These are phyloP conservation scores for Elongisporangium undulatum DNA, from an alignment of 352 stramenopile species.

Conservation along the genomic window DNA sequence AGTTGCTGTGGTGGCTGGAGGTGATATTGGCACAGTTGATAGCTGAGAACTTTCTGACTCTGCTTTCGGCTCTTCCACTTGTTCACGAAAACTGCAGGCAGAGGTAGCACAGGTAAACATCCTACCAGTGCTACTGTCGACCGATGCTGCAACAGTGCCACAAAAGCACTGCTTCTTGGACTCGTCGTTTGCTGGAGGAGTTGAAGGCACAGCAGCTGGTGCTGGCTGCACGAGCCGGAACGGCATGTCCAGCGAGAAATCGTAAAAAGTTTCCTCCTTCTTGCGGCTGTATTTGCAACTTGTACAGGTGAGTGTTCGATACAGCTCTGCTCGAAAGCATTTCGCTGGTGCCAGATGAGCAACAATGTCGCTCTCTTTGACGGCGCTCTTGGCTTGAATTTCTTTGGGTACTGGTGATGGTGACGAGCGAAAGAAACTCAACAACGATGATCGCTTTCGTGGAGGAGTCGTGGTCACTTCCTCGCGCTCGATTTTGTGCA, in stretches of 20 bases:
- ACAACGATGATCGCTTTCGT: slow-evolving; percentile 40
- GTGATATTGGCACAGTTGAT: slow-evolving; percentile 4
- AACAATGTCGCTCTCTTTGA: slow-evolving; percentile 11
- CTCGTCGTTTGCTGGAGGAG: background rate
- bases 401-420: background rate
- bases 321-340: slow-evolving; percentile 74
- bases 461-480: slow-evolving; percentile 14
- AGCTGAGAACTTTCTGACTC: background rate
- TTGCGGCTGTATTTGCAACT: slow-evolving; percentile 77
- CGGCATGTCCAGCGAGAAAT: slow-evolving; percentile 83
- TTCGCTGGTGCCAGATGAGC: slow-evolving; percentile 58
- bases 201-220: background rate
- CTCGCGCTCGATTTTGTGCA: slow-evolving; percentile 11
- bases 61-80: slow-evolving; percentile 7
- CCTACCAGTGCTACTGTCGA: slow-evolving; percentile 23
- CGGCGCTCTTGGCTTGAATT: background rate
- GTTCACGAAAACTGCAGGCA: slow-evolving; percentile 62
- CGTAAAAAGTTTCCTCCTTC: slow-evolving; percentile 78
- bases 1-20: background rate
- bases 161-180: slow-evolving; percentile 59
- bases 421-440: slow-evolving; percentile 52
- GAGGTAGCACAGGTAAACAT: slow-evolving; percentile 59
- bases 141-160: slow-evolving; percentile 28
- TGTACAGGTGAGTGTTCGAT: slow-evolving; percentile 69
- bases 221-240: slow-evolving; percentile 19